Conservation (phyloP, 2,329 filamentous ascomycete genomes). For the Cadophora sp. region DNA sequence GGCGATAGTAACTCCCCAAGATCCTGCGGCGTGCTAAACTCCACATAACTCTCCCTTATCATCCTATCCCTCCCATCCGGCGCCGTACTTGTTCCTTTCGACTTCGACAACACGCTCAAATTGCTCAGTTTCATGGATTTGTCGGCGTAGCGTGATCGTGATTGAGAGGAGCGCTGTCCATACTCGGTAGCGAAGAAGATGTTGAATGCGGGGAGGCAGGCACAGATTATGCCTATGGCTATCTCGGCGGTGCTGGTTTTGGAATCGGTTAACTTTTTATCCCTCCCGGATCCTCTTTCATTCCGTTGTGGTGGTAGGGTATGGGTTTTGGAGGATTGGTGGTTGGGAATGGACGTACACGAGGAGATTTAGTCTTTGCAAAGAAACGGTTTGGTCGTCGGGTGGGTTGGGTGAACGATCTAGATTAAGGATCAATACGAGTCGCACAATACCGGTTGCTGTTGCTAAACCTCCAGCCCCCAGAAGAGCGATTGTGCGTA, state of each 20-base stretch:
- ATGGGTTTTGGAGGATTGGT: neutral
- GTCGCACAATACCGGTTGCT: neutral
- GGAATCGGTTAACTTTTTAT: neutral
- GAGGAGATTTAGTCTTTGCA: neutral
- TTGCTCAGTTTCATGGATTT: slow-evolving; percentile 1
- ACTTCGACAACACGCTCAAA: neutral
- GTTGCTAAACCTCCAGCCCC: slow-evolving; percentile 1
- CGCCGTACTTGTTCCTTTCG: neutral
- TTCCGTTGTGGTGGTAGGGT: neutral
- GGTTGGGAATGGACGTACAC: neutral
- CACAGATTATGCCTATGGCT: neutral
- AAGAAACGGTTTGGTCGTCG: neutral
- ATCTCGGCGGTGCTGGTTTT: neutral
- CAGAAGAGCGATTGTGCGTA: neutral
- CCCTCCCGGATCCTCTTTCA: neutral
- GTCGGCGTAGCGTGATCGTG: neutral
- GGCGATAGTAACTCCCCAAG: neutral
- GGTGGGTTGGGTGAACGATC: neutral
- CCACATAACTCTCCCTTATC: neutral
- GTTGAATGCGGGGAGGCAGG: slow-evolving; percentile 5
- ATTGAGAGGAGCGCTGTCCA: neutral
- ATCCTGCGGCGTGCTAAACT: neutral
- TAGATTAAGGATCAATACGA: neutral
- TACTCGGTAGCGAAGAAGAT: neutral
- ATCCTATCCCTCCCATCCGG: neutral